Conservation (phyloP, 108 stramenopile species). For the Schizochytrium sp. region DNA sequence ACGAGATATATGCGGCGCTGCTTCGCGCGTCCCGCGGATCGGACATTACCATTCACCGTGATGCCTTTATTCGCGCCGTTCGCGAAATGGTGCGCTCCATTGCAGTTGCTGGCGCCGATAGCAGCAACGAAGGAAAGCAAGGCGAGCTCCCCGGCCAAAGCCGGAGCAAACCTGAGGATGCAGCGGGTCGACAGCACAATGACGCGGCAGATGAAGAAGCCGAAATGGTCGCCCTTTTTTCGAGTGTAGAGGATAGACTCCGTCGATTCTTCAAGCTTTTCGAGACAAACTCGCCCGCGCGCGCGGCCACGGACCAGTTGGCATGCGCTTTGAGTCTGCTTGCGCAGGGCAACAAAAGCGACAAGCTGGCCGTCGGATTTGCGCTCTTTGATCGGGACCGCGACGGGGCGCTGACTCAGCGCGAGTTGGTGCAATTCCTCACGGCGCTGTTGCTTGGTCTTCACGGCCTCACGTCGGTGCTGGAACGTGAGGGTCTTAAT, state of each 20-base stretch:
- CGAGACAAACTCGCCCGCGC: background rate
- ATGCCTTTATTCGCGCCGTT: background rate
- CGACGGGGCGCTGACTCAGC: background rate
- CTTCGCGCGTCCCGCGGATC: background rate
- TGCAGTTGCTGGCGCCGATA: background rate
- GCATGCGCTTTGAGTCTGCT: background rate
- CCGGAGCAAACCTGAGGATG: too few relatives aligned
- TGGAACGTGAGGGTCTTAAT: background rate
- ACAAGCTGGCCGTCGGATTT: background rate
- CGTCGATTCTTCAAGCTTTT: background rate
- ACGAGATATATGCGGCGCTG: conserved; percentile 3
- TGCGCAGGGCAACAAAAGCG: conserved; percentile 7
- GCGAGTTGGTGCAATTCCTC: background rate
- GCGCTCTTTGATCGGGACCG: background rate
- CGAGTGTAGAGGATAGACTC: background rate
- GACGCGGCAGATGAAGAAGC: background rate
- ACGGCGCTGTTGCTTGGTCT: background rate
- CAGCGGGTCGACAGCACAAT: background rate
- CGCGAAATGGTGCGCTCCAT: background rate
- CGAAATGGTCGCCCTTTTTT: background rate
- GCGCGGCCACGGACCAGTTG: background rate
- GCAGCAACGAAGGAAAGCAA: background rate
- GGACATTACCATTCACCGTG: background rate
- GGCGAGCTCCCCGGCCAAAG: background rate
- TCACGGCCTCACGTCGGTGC: background rate